Percentiles rank a stretch among this genome's conserved stretches.
Conservation (phyloP, 352 stramenopile genomes). For the Pythium guiyangense region DNA sequence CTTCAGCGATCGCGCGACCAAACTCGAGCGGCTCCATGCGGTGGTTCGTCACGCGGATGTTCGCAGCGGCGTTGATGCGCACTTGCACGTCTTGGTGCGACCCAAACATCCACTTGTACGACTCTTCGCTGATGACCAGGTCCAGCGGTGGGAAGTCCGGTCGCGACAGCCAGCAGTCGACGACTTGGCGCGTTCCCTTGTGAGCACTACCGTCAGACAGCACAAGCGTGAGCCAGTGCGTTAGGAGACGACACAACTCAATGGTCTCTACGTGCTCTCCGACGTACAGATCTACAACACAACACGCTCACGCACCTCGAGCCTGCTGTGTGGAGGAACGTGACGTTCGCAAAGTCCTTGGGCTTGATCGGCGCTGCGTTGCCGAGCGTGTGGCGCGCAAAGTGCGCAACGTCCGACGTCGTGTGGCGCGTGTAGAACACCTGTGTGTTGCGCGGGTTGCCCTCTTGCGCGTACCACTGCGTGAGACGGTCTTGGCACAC, state of each 20-base stretch:
- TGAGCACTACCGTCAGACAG: too few relatives aligned
- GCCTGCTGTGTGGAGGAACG: constrained; percentile 30
- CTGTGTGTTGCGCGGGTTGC: too few relatives aligned
- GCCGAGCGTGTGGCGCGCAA: constrained; percentile 6
- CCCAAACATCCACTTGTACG: too few relatives aligned
- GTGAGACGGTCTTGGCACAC: too few relatives aligned
- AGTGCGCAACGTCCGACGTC: too few relatives aligned
- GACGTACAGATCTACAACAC: background rate
- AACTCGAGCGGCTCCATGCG: background rate
- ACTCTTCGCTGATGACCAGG: constrained; percentile 9
- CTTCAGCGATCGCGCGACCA: too few relatives aligned
- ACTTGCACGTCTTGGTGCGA: constrained; percentile 12
- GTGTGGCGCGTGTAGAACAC: too few relatives aligned
- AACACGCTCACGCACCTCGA: constrained; percentile 11
- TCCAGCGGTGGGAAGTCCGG: constrained; percentile 26
- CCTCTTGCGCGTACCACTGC: too few relatives aligned
- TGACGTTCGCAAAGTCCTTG: constrained; percentile 11
- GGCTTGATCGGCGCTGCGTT: background rate
- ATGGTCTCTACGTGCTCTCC: too few relatives aligned
- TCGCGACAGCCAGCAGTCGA: constrained; percentile 29
- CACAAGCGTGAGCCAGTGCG: too few relatives aligned
- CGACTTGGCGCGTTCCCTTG: constrained; percentile 25
- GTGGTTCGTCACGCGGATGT: constrained; percentile 9
- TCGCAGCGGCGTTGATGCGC: constrained; percentile 4
- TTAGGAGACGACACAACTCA: too few relatives aligned